Evolutionary conservation across 164 flowering plant species (phyloP).

Genomic region (Tetracentron sinense): DNA sequence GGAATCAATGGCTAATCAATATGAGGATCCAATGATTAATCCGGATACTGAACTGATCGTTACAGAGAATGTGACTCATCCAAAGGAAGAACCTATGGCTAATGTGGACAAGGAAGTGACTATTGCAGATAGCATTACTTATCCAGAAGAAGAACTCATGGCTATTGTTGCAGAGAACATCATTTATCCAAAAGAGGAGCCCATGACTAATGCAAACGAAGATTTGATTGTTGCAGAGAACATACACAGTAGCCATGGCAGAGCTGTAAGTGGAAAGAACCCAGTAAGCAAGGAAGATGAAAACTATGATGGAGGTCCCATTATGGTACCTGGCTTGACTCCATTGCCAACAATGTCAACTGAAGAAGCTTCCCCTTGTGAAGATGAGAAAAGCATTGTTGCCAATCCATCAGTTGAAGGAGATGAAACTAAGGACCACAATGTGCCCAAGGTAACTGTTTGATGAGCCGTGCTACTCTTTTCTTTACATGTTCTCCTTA

Average conservation of each 20-base stretch:
- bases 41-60: constrained; percentile 3
- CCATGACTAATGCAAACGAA: no score
- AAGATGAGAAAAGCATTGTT: constrained; percentile 13
- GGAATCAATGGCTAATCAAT: constrained; percentile 20
- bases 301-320: constrained; percentile 26
- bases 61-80: constrained; percentile 19
- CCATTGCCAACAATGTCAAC: constrained; percentile 14
- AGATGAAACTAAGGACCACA: constrained; percentile 22
- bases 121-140: constrained; percentile 22
- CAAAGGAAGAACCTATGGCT: constrained; percentile 3
- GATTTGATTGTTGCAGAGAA: no score
- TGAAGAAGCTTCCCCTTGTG: constrained; percentile 19
- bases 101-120: not conserved
- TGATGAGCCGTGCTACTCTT: constrained; percentile 17
- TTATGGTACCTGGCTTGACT: constrained; percentile 55
- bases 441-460: constrained; percentile 42
- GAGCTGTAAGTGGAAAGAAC: constrained; percentile 7
- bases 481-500: not conserved
- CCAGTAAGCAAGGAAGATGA: constrained; percentile 8
- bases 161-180: constrained; percentile 1
- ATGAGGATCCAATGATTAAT: not conserved
- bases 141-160: not conserved
- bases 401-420: constrained; percentile 15
- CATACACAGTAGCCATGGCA: constrained; percentile 25
- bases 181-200: no score